These are phyloP conservation scores for Volvox carteri DNA, from an alignment of 163 green algal genomes.

Conservation along the genomic window DNA sequence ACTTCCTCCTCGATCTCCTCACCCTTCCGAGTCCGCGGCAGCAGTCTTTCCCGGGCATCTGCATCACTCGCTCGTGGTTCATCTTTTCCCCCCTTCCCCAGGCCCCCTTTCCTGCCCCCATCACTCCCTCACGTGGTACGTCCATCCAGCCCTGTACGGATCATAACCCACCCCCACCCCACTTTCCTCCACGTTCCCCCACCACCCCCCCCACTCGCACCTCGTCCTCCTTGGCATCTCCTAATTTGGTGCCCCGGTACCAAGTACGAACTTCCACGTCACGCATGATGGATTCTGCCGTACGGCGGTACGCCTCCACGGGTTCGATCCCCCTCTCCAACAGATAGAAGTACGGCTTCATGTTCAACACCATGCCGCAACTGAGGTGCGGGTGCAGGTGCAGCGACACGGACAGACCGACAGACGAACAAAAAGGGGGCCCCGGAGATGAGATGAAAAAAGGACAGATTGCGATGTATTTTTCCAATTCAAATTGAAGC, in stretches of 20 bases:
- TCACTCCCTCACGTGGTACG: too few relatives aligned
- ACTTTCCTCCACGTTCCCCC: background rate
- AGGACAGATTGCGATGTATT: too few relatives aligned
- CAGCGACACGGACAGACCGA: background rate
- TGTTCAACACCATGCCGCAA: conserved; percentile 85
- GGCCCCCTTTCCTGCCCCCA: background rate
- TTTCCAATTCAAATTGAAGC: too few relatives aligned
- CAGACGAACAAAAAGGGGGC: background rate
- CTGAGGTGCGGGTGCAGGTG: conserved; percentile 62
- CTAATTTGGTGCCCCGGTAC: conserved; percentile 55
- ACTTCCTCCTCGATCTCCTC: background rate
- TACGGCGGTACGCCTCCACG: conserved; percentile 80
- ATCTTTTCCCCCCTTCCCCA: background rate
- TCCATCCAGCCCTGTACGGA: too few relatives aligned
- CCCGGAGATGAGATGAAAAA: background rate
- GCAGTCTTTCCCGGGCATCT: background rate
- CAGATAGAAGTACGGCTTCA: conserved; percentile 81
- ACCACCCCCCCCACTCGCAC: background rate
- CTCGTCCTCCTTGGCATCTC: conserved; percentile 63
- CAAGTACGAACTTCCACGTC: conserved; percentile 75
- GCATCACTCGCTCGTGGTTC: too few relatives aligned
- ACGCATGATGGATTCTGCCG: conserved; percentile 77
- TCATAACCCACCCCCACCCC: background rate
- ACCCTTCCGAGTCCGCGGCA: background rate
- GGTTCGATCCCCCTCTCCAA: conserved; percentile 82